Conservation (phyloP, 306 rosid genomes). For the Rosa persica region DNA sequence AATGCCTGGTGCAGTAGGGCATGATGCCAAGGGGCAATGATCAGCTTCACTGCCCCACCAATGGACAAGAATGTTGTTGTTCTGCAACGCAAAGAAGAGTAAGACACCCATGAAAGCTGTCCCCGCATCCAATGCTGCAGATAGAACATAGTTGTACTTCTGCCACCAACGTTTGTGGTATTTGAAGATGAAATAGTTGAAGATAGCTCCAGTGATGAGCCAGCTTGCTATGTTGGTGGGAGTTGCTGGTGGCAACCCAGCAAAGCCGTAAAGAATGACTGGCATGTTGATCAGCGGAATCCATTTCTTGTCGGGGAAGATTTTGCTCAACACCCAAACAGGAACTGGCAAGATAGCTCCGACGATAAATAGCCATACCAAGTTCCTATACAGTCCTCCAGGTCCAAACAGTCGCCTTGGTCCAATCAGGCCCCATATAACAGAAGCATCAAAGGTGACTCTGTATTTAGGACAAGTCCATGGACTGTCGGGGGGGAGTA, state of each 20-base stretch:
- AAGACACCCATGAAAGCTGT: constrained; percentile 97
- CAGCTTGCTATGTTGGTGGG: constrained; percentile 97
- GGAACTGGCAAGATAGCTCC: constrained; percentile 94
- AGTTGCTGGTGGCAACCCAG: constrained; percentile 98
- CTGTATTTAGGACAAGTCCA: constrained; percentile 98
- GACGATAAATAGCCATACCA: constrained; percentile 81
- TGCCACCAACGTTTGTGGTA: constrained; percentile 96
- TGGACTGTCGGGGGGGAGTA: constrained; percentile 67
- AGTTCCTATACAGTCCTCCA: constrained; percentile 77
- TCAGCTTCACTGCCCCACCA: constrained; percentile 92
- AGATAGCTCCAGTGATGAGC: constrained; percentile 86
- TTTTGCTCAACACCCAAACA: constrained; percentile 74
- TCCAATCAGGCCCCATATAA: constrained; percentile 95
- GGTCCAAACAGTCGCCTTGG: constrained; percentile 86
- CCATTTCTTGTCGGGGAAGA: constrained; percentile 87
- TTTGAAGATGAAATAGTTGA: constrained; percentile 84
- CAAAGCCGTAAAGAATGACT: constrained; percentile 85
- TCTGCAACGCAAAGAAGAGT: constrained; percentile 77
- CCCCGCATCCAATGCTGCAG: constrained; percentile 94
- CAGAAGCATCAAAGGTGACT: constrained; percentile 95
- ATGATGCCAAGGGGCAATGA: constrained; percentile 86
- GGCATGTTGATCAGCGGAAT: constrained; percentile 87
- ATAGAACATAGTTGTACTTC: constrained; percentile 85
- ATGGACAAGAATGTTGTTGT: constrained; percentile 50
- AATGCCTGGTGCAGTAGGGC: constrained; percentile 92